Evolutionary conservation across 192 early-diverging fungal species (phyloP).

Genomic region (Podila minutissima): DNA sequence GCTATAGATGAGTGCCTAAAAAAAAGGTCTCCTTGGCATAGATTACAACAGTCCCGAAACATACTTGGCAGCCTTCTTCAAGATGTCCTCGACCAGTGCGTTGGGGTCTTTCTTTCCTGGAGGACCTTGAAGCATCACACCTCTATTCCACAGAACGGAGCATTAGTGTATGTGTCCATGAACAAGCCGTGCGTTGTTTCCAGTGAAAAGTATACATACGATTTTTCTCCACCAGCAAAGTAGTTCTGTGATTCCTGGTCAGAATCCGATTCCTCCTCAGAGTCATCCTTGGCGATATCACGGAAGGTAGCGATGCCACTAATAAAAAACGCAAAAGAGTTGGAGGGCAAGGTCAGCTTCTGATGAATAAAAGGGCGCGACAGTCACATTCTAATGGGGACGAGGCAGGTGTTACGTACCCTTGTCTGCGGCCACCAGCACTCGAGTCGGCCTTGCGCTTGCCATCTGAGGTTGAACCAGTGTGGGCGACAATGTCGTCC

Average conservation of each 20-base stretch:
- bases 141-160: constrained; percentile 27
- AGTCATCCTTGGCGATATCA: constrained; percentile 47
- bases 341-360: neutral
- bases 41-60: neutral
- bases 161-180: neutral
- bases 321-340: neutral
- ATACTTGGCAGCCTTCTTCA: constrained; percentile 80
- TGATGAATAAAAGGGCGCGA: neutral
- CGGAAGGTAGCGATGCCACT: constrained; percentile 59
- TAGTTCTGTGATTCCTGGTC: constrained; percentile 74
- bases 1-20: neutral
- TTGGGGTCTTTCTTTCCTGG: constrained; percentile 56
- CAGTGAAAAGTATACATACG: constrained; percentile 65
- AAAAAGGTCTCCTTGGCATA: neutral
- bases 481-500: constrained; percentile 12
- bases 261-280: constrained; percentile 47
- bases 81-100: constrained; percentile 78
- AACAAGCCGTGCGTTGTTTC: neutral
- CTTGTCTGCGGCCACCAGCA: constrained; percentile 27
- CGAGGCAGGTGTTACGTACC: constrained; percentile 23
- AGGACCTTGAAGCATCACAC: constrained; percentile 61
- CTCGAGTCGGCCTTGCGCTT: constrained; percentile 31
- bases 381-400: neutral
- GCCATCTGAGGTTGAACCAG: constrained; percentile 14
- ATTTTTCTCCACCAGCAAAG: constrained; percentile 96